Percentiles rank a stretch among this genome's conserved stretches.
These are phyloP conservation scores for Triticum turgidum DNA, from an alignment of 176 grass and related monocot species.

Conservation along the genomic window DNA sequence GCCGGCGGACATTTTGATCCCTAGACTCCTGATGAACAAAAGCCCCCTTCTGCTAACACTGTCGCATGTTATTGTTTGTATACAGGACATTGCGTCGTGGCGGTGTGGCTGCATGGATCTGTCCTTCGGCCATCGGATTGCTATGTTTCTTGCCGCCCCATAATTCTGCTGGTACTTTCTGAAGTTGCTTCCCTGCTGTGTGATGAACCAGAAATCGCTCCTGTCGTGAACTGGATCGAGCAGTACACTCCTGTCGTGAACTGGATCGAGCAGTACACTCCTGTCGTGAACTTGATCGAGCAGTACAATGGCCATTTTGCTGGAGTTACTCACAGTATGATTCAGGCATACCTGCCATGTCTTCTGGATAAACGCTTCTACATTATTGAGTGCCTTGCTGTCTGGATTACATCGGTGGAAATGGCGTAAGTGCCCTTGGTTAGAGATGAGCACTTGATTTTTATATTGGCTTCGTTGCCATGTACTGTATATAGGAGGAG, in stretches of 20 bases:
- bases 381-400: background rate
- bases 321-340: constrained; percentile 16
- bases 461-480: background rate
- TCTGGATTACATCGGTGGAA: background rate
- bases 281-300: background rate
- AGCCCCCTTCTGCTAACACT: background rate
- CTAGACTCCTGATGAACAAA: background rate
- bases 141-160: constrained; percentile 6
- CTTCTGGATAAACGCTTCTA: background rate
- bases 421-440: background rate
- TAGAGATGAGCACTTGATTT: background rate
- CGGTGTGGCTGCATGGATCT: constrained; percentile 34
- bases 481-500: too few species aligned
- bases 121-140: constrained; percentile 31
- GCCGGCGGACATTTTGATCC: too few species aligned
- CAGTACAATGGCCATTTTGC: constrained; percentile 32
- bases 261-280: background rate
- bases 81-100: constrained; percentile 43
- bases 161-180: constrained; percentile 43
- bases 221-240: background rate
- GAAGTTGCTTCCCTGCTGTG: constrained; percentile 17
- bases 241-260: background rate
- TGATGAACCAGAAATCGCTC: constrained; percentile 16
- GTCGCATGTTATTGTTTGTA: background rate
- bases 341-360: constrained; percentile 27